These are phyloP conservation scores for Solanum appendiculatum DNA, from an alignment of 257 asterid genomes.

Conservation along the genomic window DNA sequence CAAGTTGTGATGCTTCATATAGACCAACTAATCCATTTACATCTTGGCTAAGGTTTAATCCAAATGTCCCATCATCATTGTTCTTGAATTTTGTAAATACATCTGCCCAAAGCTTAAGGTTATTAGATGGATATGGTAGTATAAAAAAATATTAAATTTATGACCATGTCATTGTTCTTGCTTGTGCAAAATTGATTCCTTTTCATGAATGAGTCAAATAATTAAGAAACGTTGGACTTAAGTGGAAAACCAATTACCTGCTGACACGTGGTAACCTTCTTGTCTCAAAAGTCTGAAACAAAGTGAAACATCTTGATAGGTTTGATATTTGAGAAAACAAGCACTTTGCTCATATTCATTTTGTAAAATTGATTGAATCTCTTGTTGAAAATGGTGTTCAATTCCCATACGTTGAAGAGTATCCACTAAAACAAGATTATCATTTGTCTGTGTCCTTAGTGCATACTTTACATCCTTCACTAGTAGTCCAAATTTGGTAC, in stretches of 20 bases:
- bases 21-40: constrained; percentile 20
- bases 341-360: background rate
- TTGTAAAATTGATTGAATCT: constrained; percentile 13
- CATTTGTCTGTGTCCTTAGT: background rate
- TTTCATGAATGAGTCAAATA: no score
- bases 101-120: constrained; percentile 2
- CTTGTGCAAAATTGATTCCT: no score
- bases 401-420: constrained; percentile 29
- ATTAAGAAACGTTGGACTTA: background rate
- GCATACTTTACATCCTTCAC: constrained; percentile 6
- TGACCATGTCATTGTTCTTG: no score
- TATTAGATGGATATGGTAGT: background rate
- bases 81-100: constrained; percentile 32
- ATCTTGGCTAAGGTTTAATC: constrained; percentile 1
- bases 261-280: constrained; percentile 19
- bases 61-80: constrained; percentile 21
- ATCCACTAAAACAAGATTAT: constrained; percentile 21
- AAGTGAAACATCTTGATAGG: constrained; percentile 18
- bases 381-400: constrained; percentile 18
- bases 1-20: constrained; percentile 42
- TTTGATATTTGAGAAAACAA: background rate
- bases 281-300: constrained; percentile 37
- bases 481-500: background rate
- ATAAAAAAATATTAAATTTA: no score
- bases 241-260: constrained; percentile 8